Evolutionary conservation across 352 stramenopile genomes (phyloP), one percentile per base, ranked within the genome.

Genomic region (Phytophthora hibernalis): DNA sequence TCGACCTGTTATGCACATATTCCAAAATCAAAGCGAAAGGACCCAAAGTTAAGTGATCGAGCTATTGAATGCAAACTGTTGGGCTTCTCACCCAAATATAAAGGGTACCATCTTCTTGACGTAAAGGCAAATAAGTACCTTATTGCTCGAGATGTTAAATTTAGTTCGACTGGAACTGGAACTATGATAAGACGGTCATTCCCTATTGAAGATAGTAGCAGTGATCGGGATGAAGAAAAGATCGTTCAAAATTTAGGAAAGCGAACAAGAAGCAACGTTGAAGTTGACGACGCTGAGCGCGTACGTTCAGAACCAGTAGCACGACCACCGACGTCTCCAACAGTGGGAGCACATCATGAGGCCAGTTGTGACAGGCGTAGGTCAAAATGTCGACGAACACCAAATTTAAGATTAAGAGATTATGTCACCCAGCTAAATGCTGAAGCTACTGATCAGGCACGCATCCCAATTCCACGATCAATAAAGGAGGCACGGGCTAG

Each of bases 1-100:
- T 15, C 48, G 4, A 60, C 40, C 0, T 60, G 49, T 8, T 66
- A 43, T 31, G 42, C 50, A 0, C 50, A 67, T 33, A 24, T 64
- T 2, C 48, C 57, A 13, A 58, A 65, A 40, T 33, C 50, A 10
- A 68, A 43, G n/a, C n/a, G n/a, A n/a, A n/a, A n/a, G n/a, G n/a
- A n/a, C n/a, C n/a, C n/a, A n/a, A n/a, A n/a, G n/a, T n/a, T n/a
- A n/a, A n/a, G n/a, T n/a, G n/a, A n/a, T n/a, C n/a, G n/a, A n/a
- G n/a, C n/a, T n/a, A n/a, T n/a, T n/a, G n/a, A n/a, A n/a, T n/a
- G n/a, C n/a, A n/a, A n/a, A n/a, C n/a, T n/a, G n/a, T n/a, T n/a
- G n/a, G n/a, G n/a, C n/a, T n/a, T n/a, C n/a, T n/a, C n/a, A n/a
- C n/a, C n/a, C n/a, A n/a, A n/a, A n/a, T n/a, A n/a, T n/a, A n/a